Base-by-base conservation (phyloP, 2,329 filamentous ascomycete species). In the Arthrobotrys iridis region DNA sequence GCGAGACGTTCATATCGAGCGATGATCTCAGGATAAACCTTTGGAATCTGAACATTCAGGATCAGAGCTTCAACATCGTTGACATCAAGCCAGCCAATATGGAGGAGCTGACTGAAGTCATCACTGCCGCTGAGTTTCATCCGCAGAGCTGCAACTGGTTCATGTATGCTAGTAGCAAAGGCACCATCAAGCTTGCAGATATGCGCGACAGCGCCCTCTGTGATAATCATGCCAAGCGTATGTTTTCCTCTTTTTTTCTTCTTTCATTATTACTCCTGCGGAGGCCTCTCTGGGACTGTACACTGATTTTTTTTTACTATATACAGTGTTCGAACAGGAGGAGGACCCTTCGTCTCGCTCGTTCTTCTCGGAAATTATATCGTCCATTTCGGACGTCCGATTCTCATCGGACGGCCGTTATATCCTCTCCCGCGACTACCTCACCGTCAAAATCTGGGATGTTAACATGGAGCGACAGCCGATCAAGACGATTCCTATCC, bases 31-130 rank as follows among this genome's bases (percentile, higher is more conserved):
- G 95, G 77, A 96, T 99, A 86, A 99, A 99, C 83, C 86, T 99
- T 67, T 99, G 95, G 95, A 98, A 99, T 82, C 86, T 98, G 79
- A 98, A 98, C 83, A 99, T 99, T 77, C 95, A 99, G 83, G 94
- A 98, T 80, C 94, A 98, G 84, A 98, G 95, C 85, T 99, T 99
- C 88, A 99, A 99, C 84, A 99, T 99, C 82, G 95, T 99, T 77
- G 95, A 99, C 83, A 99, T 99, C 86, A 99, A 99, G 84, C 95
- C 95, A 6, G 95, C 95, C 41, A 99, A 99, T 83, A 99, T 99
- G 95, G 95, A 99, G 84, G 95, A 99, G 85, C 86, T 99, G 78
- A 99, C 95, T 0, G 95, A 99, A 83, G 95, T 99, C 79, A 98
- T 99, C 81, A 99, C 95, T 10, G 95, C 95, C 43, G 95, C 95